Evolutionary conservation across 2,329 filamentous ascomycete genomes (phyloP).

Genomic region (Sclerotinia subarctica): DNA sequence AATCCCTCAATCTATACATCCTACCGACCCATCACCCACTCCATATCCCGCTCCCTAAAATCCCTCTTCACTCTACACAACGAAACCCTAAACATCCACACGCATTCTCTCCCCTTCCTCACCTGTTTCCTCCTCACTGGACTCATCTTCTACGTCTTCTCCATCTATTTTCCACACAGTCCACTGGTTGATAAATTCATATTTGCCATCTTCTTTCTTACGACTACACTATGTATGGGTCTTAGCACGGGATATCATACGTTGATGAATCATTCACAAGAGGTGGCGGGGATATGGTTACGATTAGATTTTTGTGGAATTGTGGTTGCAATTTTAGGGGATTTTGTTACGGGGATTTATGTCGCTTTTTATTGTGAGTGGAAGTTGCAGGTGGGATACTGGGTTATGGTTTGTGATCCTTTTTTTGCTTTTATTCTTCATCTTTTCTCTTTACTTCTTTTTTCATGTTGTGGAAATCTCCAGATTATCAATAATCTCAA

Average conservation of each 20-base stretch:
- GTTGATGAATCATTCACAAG: constrained; percentile 16
- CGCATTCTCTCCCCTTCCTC: constrained; percentile 9
- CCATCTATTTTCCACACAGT: background rate
- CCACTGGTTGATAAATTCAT: background rate
- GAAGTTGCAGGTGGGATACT: constrained; percentile 9
- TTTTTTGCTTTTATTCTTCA: background rate
- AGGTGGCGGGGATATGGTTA: background rate
- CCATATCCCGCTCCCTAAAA: background rate
- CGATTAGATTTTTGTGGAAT: constrained; percentile 20
- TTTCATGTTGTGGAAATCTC: background rate
- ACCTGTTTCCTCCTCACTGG: background rate
- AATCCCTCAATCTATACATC: constrained; percentile 10
- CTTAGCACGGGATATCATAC: constrained; percentile 17
- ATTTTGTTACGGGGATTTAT: constrained; percentile 14
- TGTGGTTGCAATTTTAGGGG: constrained; percentile 15
- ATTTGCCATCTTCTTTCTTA: background rate
- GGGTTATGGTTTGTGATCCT: constrained; percentile 10
- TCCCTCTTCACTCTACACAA: constrained; percentile 4
- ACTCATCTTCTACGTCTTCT: constrained; percentile 12
- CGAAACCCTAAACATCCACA: constrained; percentile 18
- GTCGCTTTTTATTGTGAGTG: constrained; percentile 20
- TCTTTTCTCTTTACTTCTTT: no score
- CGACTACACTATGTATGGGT: background rate
- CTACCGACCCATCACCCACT: constrained; percentile 11
- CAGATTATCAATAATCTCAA: background rate